Percentiles rank a stretch among this genome's conserved stretches.
phyloP scores from a whole-genome alignment of 257 asterid genomes.

The Voacanga thouarsii region DNA sequence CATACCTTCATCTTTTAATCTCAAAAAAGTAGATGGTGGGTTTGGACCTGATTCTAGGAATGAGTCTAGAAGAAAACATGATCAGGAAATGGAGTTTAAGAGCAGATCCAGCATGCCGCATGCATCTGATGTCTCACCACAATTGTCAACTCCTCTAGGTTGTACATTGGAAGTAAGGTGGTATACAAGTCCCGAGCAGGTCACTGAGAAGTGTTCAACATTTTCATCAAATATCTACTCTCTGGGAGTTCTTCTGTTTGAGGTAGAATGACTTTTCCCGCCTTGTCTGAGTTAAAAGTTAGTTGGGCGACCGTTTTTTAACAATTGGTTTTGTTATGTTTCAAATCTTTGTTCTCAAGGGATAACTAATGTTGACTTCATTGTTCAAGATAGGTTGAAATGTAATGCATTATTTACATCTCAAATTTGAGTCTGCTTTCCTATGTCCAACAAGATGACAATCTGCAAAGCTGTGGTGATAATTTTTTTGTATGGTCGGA shows the following conservation, averaged over 20 bases:
- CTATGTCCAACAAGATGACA: constrained; percentile 2
- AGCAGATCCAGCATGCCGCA: constrained; percentile 26
- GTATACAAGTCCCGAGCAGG: constrained; percentile 84
- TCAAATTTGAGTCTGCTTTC: neutral
- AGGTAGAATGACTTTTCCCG: constrained; percentile 46
- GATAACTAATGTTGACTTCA: neutral
- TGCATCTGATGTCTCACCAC: constrained; percentile 37
- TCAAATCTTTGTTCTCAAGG: neutral
- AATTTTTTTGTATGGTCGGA: neutral
- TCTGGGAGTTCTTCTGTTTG: constrained; percentile 90
- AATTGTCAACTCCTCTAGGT: constrained; percentile 34
- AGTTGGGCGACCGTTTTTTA: neutral
- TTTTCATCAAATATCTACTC: constrained; percentile 78
- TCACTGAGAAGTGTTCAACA: constrained; percentile 44
- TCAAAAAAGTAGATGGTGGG: constrained; percentile 20
- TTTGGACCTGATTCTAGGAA: constrained; percentile 31
- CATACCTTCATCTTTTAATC: constrained; percentile 33
- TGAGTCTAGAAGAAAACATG: constrained; percentile 29
- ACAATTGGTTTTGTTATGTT: neutral
- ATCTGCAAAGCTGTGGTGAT: neutral
- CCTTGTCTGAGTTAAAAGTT: neutral
- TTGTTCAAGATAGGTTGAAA: neutral
- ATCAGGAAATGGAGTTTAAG: constrained; percentile 30
- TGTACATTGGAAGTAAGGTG: constrained; percentile 61
- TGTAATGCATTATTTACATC: neutral